Evolutionary conservation across 2,329 filamentous ascomycete species (phyloP).

Genomic region (Incumbomyces delicatus): DNA sequence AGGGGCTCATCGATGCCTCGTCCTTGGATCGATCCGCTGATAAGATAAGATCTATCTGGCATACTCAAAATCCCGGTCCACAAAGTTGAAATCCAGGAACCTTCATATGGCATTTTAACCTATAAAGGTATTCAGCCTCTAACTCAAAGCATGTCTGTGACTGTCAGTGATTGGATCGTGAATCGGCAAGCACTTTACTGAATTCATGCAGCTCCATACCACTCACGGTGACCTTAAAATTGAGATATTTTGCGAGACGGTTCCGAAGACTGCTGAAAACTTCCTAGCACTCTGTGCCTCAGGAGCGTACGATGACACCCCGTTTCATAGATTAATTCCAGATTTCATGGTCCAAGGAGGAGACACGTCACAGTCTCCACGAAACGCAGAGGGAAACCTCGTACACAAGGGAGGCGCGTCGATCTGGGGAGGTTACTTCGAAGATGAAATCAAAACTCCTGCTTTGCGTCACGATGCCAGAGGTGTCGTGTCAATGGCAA

Average conservation of each 20-base stretch:
- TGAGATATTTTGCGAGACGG: conserved; percentile 90
- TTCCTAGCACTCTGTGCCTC: conserved; percentile 57
- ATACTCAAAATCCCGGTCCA: too few species aligned
- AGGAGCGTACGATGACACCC: conserved; percentile 49
- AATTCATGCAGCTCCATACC: conserved; percentile 57
- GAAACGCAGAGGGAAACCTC: conserved; percentile 30
- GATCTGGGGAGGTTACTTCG: conserved; percentile 46
- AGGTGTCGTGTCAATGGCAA: conserved; percentile 51
- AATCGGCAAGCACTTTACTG: background rate
- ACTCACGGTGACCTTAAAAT: conserved; percentile 84
- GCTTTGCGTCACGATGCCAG: conserved; percentile 48
- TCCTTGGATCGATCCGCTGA: too few species aligned
- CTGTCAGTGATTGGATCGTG: conserved; percentile 10
- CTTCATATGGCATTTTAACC: too few species aligned
- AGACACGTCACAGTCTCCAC: conserved; percentile 38
- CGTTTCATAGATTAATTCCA: conserved; percentile 54
- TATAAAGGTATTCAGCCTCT: too few species aligned
- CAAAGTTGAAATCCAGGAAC: too few species aligned
- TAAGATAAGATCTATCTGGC: too few species aligned
- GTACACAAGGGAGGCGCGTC: conserved; percentile 49
- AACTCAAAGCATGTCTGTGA: conserved; percentile 14
- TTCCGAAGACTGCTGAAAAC: conserved; percentile 83
- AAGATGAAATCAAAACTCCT: conserved; percentile 53
- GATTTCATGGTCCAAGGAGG: conserved; percentile 57
- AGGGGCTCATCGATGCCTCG: too few species aligned